Base-by-base conservation (phyloP, 2,329 filamentous ascomycete species). In the Acephala macrosclerotiorum region DNA sequence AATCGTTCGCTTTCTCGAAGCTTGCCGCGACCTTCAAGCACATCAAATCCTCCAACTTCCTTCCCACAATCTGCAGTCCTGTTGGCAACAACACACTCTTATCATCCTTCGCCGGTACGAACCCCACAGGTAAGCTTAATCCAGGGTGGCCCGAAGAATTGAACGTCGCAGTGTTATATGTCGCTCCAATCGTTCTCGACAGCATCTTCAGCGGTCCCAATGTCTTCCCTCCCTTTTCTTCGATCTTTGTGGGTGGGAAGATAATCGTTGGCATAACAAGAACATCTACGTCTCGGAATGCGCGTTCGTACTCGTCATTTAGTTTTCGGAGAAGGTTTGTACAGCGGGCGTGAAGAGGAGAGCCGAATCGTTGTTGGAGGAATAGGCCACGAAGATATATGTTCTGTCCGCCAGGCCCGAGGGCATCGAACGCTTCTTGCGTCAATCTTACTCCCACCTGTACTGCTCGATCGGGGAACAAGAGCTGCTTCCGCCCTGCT, bases 81-180 rank as follows among this genome's bases (percentile, higher is more conserved):
- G 86, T 84, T 0, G 84, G 85, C 26, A 87, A 71, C 66, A 74
- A 69, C 0, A 82, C 78, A 0, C 72, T 68, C 7, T 72, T 61
- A 14, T 81, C 79, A 59, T 83, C 79, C 33, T 71, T 66, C 1
- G 81, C 78, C 2, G 78, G 76, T 2, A 82, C 76, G 68, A 82
- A 79, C 0, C 85, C 85, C 26, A 85, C 77, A 0, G 85, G 85
- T 29, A 87, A 73, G 1, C 81, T 80, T 70, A 88, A 71, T 0
- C 83, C 85, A 0, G 85, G 85, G 70, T 87, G 85, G 0, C 85
- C 85, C 0, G 84, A 87, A 2, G 83, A 79, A 69, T 88, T 85
- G 74, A 88, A 88, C 3, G 82, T 79, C 7, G 83, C 83, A 5
- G 85, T 89, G 68, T 89, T 88, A 22, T 79, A 81, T 0, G 83